phyloP scores from a whole-genome alignment of 192 early-diverging fungal species.

The Podochytrium sp. region DNA sequence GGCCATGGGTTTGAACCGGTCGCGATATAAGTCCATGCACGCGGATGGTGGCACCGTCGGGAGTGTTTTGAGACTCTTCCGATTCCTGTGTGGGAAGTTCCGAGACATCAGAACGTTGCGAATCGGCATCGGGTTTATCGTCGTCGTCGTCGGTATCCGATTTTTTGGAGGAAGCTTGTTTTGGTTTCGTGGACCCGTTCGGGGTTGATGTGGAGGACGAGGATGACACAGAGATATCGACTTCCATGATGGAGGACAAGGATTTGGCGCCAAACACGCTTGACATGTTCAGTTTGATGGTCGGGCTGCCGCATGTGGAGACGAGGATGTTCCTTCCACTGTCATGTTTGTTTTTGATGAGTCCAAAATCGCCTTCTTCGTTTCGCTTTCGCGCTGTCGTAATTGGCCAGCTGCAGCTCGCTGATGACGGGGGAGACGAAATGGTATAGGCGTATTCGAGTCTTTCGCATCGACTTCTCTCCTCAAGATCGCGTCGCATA shows the following conservation, averaged over 20 bases:
- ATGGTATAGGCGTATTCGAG: too few species aligned
- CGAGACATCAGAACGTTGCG: background rate
- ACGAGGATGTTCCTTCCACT: slow-evolving; percentile 56
- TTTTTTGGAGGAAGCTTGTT: background rate
- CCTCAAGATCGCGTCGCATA: slow-evolving; percentile 19
- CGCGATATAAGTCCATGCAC: slow-evolving; percentile 47
- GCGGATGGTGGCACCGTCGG: background rate
- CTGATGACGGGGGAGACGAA: too few species aligned
- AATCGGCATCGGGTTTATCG: background rate
- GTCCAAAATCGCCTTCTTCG: background rate
- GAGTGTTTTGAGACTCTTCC: background rate
- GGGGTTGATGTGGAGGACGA: too few species aligned
- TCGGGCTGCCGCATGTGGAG: slow-evolving; percentile 63
- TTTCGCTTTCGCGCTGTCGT: too few species aligned
- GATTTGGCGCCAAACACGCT: slow-evolving; percentile 78
- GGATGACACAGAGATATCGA: slow-evolving; percentile 50
- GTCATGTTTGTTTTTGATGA: slow-evolving; percentile 3
- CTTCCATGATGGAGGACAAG: slow-evolving; percentile 33
- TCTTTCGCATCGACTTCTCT: background rate
- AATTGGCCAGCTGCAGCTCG: too few species aligned
- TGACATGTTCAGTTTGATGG: slow-evolving; percentile 69
- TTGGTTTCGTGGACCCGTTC: background rate
- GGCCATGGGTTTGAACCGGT: slow-evolving; percentile 67
- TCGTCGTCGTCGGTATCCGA: background rate
- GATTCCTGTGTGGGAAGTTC: background rate